Percentiles rank a stretch among this genome's conserved stretches.
These are phyloP conservation scores for Hysterangium stoloniferum DNA, from an alignment of 768 basidiomycete species.

Conservation along the genomic window DNA sequence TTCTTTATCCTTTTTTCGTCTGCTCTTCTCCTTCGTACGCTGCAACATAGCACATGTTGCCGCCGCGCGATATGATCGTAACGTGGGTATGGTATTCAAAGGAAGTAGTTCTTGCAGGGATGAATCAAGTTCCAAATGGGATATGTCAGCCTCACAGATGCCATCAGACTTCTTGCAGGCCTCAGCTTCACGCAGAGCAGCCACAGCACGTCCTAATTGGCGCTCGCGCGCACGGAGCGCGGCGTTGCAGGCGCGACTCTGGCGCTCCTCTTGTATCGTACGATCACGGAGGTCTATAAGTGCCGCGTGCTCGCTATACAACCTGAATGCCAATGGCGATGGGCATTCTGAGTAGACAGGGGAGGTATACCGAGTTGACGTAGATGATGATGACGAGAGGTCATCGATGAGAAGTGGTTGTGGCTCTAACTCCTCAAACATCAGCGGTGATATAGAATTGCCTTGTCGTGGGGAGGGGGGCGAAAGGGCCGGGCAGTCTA, in stretches of 20 bases:
- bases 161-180: not conserved
- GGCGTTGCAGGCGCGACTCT: not conserved
- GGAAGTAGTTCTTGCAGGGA: not conserved
- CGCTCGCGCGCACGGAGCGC: conserved; percentile 3
- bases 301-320: not conserved
- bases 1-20: conserved; percentile 3
- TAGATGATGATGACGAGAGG: not conserved
- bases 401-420: not conserved
- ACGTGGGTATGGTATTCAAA: not conserved
- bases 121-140: not conserved
- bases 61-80: not conserved
- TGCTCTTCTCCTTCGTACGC: conserved; percentile 2
- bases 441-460: not conserved
- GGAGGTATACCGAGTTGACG: not conserved
- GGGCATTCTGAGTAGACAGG: no score
- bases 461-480: not conserved
- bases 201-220: not conserved
- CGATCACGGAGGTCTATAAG: not conserved
- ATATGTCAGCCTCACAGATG: not conserved
- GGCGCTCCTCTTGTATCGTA: not conserved
- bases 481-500: not conserved
- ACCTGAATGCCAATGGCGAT: no score
- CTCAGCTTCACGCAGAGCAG: not conserved
- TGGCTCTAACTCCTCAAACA: not conserved
- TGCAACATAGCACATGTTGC: not conserved